Evolutionary conservation across 805 yeast species (phyloP).

Genomic region (Kurtzmaniella cleridarum): DNA sequence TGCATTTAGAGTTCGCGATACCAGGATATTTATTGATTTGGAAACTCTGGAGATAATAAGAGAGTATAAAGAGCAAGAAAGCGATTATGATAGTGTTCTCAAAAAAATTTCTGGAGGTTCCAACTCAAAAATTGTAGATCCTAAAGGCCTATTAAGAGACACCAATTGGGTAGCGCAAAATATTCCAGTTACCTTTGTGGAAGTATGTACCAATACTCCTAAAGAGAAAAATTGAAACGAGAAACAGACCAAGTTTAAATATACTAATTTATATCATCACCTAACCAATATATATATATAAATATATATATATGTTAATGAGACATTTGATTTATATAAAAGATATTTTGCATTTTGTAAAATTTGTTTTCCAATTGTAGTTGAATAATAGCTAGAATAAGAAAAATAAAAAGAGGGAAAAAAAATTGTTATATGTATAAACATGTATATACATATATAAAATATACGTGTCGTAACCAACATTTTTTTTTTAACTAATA

Average conservation of each 20-base stretch:
- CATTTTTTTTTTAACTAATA: conserved; percentile 2
- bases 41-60: conserved; percentile 58
- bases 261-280: background rate
- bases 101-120: conserved; percentile 19
- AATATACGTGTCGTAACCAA: background rate
- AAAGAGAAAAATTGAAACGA: no score
- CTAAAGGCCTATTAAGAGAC: conserved; percentile 59
- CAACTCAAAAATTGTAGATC: conserved; percentile 19
- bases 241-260: background rate
- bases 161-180: conserved; percentile 64
- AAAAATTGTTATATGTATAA: no score
- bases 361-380: no score
- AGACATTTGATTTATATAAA: no score
- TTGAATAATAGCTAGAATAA: no score
- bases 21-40: conserved; percentile 78
- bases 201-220: conserved; percentile 18
- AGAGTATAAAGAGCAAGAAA: conserved; percentile 65
- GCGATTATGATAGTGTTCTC: conserved; percentile 27
- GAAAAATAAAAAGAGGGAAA: no score
- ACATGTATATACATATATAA: no score
- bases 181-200: conserved; percentile 42
- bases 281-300: no score
- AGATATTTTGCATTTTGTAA: no score
- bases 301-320: no score
- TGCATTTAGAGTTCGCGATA: conserved; percentile 74